Evolutionary conservation across 129 eudicot genomes (phyloP).

Genomic region (Dittrichia graveolens): DNA sequence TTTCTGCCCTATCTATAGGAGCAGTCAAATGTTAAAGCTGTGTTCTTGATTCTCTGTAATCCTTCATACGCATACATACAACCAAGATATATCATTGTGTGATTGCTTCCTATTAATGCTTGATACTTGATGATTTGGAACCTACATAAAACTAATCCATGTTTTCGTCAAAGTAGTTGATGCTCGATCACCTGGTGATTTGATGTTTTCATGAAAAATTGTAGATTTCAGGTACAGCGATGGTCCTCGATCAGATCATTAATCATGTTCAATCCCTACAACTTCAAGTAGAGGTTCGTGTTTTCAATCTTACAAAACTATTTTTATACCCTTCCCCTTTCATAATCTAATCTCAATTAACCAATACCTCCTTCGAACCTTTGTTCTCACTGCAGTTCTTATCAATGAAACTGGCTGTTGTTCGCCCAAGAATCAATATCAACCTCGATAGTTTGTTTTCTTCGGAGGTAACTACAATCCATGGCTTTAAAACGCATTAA

Average conservation of each 20-base stretch:
- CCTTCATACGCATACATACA: too few species aligned
- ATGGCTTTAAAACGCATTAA: not conserved
- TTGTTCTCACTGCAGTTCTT: conserved; percentile 48
- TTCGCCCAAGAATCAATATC: conserved; percentile 79
- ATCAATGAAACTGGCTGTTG: conserved; percentile 97
- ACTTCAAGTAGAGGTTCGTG: conserved; percentile 79
- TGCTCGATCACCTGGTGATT: too few species aligned
- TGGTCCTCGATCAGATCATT: conserved; percentile 50
- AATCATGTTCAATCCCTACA: conserved; percentile 48
- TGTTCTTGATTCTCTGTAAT: too few species aligned
- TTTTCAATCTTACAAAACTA: not conserved
- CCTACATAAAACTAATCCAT: too few species aligned
- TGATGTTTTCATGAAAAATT: not conserved
- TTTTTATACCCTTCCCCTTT: not conserved
- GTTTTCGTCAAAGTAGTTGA: too few species aligned
- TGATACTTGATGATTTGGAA: too few species aligned
- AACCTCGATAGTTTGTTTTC: conserved; percentile 71
- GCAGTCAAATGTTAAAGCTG: too few species aligned
- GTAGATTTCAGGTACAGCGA: conserved; percentile 49
- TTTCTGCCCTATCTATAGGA: too few species aligned
- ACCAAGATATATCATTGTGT: too few species aligned
- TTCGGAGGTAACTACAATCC: conserved; percentile 54
- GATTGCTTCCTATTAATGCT: too few species aligned
- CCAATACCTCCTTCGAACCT: too few species aligned
- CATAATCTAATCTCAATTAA: too few species aligned